Evolutionary conservation across 345 rosid genomes (phyloP), one percentile per base, ranked within the genome.

Genomic region (Eucalyptus cloeziana): DNA sequence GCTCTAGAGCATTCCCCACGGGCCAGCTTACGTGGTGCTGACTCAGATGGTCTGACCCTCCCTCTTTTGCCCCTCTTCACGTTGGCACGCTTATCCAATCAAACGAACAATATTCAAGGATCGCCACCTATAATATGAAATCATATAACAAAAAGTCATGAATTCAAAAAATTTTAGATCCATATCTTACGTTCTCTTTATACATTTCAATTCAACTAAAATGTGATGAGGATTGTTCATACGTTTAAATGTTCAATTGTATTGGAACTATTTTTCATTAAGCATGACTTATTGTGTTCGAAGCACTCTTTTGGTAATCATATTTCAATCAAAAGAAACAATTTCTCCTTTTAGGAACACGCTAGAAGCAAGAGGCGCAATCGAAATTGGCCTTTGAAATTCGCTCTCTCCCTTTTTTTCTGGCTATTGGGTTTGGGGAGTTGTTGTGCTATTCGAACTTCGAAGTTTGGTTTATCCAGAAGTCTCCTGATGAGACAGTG

Each of bases 221-320:
- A 67, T 1, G 1, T 14, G 16, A 64, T 2, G 5, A 7, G 2
- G 1, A 31, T 22, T 15, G 11, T 1, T 67, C 3, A 8, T 16
- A 31, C 31, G 16, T 31, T 67, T 30, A 27, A 31, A 67, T 8
- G 3, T 67, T 16, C 10, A 31, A 69, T 7, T 19, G 7, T 16
- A 2, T 1, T 0, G 2, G 1, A 13, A 27, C 0, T 30, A 16
- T 3, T 21, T 40, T 19, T 1, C 3, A 8, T 33, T 10, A 33
- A 5, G 0, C 5, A 5, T 69, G 25, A n/a, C 7, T 24, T 33
- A 71, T 71, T 37, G 81, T 2, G 8, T 12, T 71, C 2, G 24
- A 31, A 37, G 25, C 13, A 5, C 25, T 37, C 81, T 19, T 58
- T 19, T 19, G 83, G 27, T 10, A 19, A 37, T 71, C 83, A 5